These are phyloP conservation scores for Hypoxylon sp. DNA, from an alignment of 2,329 filamentous ascomycete genomes.

Conservation along the genomic window DNA sequence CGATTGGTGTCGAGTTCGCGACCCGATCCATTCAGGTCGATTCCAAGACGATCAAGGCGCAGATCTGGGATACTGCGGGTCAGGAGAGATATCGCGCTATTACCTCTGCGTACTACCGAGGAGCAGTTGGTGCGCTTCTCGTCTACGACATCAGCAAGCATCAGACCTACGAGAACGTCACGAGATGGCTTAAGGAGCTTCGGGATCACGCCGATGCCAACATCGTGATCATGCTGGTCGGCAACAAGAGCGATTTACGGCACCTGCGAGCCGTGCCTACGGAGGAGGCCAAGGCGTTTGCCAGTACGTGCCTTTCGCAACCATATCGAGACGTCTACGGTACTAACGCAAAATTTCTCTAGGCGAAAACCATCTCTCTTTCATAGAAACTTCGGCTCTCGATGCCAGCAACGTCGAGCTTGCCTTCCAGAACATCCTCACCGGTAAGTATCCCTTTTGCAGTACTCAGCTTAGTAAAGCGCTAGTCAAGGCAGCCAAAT, in stretches of 20 bases:
- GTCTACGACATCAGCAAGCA: slow-evolving; percentile 99
- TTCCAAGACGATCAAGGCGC: slow-evolving; percentile 99
- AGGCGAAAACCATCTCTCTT: slow-evolving; percentile 98
- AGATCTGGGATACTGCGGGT: slow-evolving; percentile 99
- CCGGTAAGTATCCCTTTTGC: slow-evolving; percentile 73
- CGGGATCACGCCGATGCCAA: slow-evolving; percentile 98
- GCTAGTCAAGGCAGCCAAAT: slow-evolving; percentile 29
- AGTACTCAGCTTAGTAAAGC: slow-evolving; percentile 25
- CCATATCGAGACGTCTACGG: slow-evolving; percentile 8
- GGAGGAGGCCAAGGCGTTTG: slow-evolving; percentile 98
- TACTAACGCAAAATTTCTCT: slow-evolving; percentile 50
- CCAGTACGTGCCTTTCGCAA: slow-evolving; percentile 72
- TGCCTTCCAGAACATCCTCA: slow-evolving; percentile 99
- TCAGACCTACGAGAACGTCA: slow-evolving; percentile 99
- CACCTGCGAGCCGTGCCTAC: slow-evolving; percentile 97
- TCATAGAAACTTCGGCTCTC: slow-evolving; percentile 98
- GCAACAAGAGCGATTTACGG: slow-evolving; percentile 99
- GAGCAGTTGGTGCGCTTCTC: slow-evolving; percentile 94
- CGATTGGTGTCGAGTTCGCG: slow-evolving; percentile 99
- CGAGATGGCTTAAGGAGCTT: slow-evolving; percentile 98
- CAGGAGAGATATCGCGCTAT: slow-evolving; percentile 99
- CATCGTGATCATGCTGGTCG: slow-evolving; percentile 99
- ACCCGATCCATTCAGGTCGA: slow-evolving; percentile 99
- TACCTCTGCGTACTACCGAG: slow-evolving; percentile 98
- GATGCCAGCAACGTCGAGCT: slow-evolving; percentile 99